Percentiles rank a stretch among this genome's conserved stretches.
Evolutionary conservation across 1,284 basidiomycete species (phyloP).

Genomic region (Pholiota adiposa): DNA sequence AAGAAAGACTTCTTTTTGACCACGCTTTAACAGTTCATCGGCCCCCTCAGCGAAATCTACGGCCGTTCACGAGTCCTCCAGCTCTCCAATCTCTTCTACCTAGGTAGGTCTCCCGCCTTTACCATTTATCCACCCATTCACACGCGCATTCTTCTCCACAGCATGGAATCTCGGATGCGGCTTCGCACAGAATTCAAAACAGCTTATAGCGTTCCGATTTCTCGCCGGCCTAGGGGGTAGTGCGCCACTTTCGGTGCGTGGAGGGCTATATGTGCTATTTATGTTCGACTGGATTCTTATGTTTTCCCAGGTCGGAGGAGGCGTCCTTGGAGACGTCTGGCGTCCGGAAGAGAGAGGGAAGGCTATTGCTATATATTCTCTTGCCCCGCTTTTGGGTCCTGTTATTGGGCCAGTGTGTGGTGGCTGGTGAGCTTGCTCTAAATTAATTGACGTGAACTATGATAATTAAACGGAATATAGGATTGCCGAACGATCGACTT

Average conservation of each 20-base stretch:
- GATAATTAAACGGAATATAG: constrained; percentile 29
- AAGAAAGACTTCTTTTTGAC: too few relatives aligned
- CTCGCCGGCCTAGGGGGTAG: constrained; percentile 68
- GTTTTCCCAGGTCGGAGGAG: constrained; percentile 60
- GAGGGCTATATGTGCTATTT: background rate
- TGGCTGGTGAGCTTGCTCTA: constrained; percentile 61
- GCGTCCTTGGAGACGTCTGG: constrained; percentile 74
- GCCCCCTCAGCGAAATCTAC: constrained; percentile 45
- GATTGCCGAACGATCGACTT: constrained; percentile 62
- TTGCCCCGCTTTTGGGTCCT: constrained; percentile 67
- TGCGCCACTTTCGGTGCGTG: constrained; percentile 59
- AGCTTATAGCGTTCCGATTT: constrained; percentile 70
- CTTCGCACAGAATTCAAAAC: constrained; percentile 59
- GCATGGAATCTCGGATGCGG: constrained; percentile 72
- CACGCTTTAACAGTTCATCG: constrained; percentile 42
- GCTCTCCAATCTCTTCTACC: constrained; percentile 61
- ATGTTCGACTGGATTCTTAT: background rate
- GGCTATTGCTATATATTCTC: constrained; percentile 70
- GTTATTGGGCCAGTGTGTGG: constrained; percentile 68
- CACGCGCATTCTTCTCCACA: constrained; percentile 25
- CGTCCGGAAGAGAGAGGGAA: constrained; percentile 68
- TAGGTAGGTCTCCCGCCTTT: constrained; percentile 43
- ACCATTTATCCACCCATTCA: background rate
- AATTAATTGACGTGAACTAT: constrained; percentile 8
- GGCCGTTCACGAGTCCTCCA: constrained; percentile 60